Conservation (phyloP, 495 filamentous ascomycete genomes). For the Podospora conica region DNA sequence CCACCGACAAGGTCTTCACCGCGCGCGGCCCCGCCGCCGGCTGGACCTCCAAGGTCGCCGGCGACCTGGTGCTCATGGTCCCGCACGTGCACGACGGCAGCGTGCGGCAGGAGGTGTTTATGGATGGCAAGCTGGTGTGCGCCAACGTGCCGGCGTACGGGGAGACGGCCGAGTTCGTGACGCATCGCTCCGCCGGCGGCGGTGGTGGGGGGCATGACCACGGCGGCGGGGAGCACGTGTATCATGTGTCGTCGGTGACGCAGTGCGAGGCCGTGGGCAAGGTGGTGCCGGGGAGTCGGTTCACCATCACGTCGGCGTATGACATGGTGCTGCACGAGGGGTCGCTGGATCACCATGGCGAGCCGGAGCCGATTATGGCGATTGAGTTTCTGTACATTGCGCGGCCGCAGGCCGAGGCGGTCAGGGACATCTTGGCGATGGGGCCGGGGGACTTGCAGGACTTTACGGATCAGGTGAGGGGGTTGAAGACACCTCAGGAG, state of each 20-base stretch:
- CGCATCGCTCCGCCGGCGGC: not conserved
- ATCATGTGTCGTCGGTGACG: slow-evolving; percentile 10
- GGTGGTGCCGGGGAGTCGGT: not conserved
- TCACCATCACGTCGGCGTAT: slow-evolving; percentile 6
- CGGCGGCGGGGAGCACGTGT: slow-evolving; percentile 1
- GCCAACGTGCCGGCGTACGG: slow-evolving; percentile 7
- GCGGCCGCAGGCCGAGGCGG: slow-evolving; percentile 1
- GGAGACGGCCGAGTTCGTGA: slow-evolving; percentile 9
- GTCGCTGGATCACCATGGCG: slow-evolving; percentile 6
- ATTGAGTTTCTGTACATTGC: slow-evolving; percentile 15
- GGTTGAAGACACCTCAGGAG: not conserved
- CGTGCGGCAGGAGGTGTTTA: not conserved
- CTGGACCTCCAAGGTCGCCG: not conserved
- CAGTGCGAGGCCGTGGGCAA: slow-evolving; percentile 6
- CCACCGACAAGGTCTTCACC: not conserved
- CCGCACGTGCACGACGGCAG: slow-evolving; percentile 14
- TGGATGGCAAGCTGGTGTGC: slow-evolving; percentile 6
- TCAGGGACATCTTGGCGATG: slow-evolving; percentile 3
- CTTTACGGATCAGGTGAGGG: not conserved
- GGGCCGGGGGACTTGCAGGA: not conserved
- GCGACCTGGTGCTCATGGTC: slow-evolving; percentile 6
- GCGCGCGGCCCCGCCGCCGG: not conserved
- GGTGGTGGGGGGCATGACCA: slow-evolving; percentile 5
- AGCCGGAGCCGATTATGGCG: slow-evolving; percentile 10
- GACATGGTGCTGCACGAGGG: slow-evolving; percentile 7